phyloP scores from a whole-genome alignment of 2,329 filamentous ascomycete genomes.

The Truncatella angustata region DNA sequence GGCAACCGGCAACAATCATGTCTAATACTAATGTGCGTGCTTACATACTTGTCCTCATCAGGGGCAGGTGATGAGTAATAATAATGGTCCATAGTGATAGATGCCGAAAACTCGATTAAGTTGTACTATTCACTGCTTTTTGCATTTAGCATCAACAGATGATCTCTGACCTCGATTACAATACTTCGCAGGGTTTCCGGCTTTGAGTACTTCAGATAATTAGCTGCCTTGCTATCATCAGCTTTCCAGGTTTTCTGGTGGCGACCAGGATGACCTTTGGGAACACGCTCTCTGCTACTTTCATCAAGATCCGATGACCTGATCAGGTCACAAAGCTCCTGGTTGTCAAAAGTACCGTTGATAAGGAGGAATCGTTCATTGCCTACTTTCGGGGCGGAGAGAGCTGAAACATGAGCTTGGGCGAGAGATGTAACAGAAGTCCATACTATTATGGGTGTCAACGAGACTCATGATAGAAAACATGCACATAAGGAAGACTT shows the following conservation, averaged over 20 bases:
- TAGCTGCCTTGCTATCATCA: slow-evolving; percentile 1
- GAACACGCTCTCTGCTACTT: neutral
- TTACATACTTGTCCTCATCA: too few species aligned
- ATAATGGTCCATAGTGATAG: too few species aligned
- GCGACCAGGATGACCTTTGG: neutral
- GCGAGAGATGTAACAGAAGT: slow-evolving; percentile 4
- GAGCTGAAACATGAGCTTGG: slow-evolving; percentile 2
- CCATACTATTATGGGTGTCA: neutral
- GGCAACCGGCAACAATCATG: too few species aligned
- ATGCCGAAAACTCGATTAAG: too few species aligned
- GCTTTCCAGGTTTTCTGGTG: neutral
- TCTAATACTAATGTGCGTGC: too few species aligned
- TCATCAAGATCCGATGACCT: neutral
- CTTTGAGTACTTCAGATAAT: neutral
- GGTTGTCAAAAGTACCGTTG: slow-evolving; percentile 4
- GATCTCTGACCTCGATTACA: neutral
- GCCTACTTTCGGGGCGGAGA: neutral
- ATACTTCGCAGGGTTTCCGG: neutral
- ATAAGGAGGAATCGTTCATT: neutral
- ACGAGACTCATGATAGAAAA: too few species aligned
- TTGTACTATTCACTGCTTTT: neutral
- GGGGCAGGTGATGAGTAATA: too few species aligned
- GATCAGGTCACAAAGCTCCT: neutral
- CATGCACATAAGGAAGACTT: too few species aligned
- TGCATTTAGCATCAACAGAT: neutral